Evolutionary conservation across 208 protist genomes (phyloP).

Genomic region (Acanthamoeba culbertsoni): DNA sequence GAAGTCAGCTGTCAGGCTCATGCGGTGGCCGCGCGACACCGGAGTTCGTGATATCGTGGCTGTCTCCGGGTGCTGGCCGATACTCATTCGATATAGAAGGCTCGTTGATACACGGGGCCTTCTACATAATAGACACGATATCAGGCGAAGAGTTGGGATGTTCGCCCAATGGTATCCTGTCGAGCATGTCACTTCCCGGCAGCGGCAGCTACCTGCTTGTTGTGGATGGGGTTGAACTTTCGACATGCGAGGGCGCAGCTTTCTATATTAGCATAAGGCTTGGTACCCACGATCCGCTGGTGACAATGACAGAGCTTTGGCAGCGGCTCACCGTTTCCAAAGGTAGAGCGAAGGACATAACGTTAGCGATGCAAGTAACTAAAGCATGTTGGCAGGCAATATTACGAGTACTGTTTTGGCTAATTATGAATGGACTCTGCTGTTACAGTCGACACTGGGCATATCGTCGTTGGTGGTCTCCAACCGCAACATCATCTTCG

Average conservation of each 20-base stretch:
- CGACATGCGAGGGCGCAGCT: not conserved
- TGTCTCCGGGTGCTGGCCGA: not conserved
- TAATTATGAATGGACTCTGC: not conserved
- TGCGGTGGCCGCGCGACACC: not conserved
- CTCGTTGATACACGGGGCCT: not conserved
- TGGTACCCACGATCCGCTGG: not conserved
- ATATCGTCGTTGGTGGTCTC: not conserved
- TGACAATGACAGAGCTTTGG: not conserved
- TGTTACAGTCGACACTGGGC: not conserved
- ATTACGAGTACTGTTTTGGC: not conserved
- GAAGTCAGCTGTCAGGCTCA: not conserved
- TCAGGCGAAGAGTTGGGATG: not conserved
- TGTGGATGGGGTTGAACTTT: not conserved
- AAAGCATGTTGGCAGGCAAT: not conserved
- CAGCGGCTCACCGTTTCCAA: not conserved
- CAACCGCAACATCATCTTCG: not conserved
- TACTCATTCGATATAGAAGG: not conserved
- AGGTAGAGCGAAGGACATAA: not conserved
- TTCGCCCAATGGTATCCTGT: not conserved
- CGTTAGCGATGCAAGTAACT: not conserved
- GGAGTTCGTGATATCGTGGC: not conserved
- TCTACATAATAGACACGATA: not conserved
- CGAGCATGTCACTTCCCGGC: not conserved
- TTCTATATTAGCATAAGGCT: not conserved
- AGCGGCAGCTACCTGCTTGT: not conserved